Conservation (phyloP, 2,329 filamentous ascomycete genomes). For the Chaetomium sp. region DNA sequence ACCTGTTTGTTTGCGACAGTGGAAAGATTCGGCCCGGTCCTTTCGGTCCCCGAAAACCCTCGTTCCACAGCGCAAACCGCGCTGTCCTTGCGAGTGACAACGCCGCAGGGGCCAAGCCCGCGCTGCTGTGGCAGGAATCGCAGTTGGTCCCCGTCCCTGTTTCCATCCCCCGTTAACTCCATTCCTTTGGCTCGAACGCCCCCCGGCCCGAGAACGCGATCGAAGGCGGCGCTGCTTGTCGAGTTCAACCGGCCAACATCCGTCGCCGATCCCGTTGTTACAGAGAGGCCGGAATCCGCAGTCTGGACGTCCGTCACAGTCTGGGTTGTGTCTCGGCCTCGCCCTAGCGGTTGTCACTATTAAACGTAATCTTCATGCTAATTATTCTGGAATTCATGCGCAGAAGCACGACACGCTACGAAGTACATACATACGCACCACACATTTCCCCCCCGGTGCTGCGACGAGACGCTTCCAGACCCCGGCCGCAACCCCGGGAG, state of each 20-base stretch:
- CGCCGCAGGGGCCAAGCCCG: conserved; percentile 6
- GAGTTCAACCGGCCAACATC: conserved; percentile 3
- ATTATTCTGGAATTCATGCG: conserved; percentile 25
- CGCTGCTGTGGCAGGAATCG: conserved; percentile 1
- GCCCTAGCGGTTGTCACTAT: conserved; percentile 4
- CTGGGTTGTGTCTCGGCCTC: neutral
- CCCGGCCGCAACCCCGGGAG: conserved; percentile 23
- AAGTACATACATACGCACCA: too few species aligned
- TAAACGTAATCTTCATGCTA: conserved; percentile 22
- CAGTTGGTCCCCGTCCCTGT: conserved; percentile 7
- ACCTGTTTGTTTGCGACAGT: conserved; percentile 1
- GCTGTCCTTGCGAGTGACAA: neutral
- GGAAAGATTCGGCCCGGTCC: neutral
- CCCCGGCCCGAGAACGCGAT: conserved; percentile 7
- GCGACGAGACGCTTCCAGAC: conserved; percentile 12
- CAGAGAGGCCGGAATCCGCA: conserved; percentile 6
- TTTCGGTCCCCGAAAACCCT: neutral
- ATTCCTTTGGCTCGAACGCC: too few species aligned
- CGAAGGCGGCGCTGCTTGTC: conserved; percentile 1
- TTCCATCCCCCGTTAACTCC: neutral
- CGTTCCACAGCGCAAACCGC: neutral
- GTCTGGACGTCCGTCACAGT: conserved; percentile 14
- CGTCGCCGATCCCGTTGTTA: conserved; percentile 10
- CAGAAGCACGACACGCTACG: conserved; percentile 14
- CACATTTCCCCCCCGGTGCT: conserved; percentile 5